Percentiles rank a stretch among this genome's conserved stretches.
Conservation (phyloP, 2,329 filamentous ascomycete species). For the Ophiognomonia clavigignenti-juglandacearum region DNA sequence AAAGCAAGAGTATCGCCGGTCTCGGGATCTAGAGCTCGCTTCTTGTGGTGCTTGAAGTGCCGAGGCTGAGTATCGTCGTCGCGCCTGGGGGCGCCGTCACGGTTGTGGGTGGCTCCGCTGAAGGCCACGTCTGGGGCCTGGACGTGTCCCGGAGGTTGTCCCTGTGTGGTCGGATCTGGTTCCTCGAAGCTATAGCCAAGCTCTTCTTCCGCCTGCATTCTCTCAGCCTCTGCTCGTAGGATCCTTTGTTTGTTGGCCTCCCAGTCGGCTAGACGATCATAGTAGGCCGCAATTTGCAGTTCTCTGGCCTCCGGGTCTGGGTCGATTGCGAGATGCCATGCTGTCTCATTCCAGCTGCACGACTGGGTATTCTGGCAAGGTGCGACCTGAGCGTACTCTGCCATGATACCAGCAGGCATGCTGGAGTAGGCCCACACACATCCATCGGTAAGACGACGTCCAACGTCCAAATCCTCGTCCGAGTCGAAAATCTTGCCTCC, state of each 20-base stretch:
- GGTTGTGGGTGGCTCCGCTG: neutral
- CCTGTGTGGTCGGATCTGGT: neutral
- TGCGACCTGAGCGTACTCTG: conserved; percentile 46
- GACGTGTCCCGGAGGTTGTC: neutral
- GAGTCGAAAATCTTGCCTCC: conserved; percentile 58
- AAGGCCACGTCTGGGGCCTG: neutral
- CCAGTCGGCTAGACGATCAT: conserved; percentile 32
- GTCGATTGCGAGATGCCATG: conserved; percentile 43
- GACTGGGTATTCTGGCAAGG: conserved; percentile 41
- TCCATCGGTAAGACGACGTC: conserved; percentile 59
- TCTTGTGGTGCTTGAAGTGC: neutral
- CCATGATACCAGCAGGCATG: conserved; percentile 60
- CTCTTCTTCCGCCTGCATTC: conserved; percentile 20
- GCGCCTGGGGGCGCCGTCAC: neutral
- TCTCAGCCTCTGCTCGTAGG: conserved; percentile 9
- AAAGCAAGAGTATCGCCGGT: neutral
- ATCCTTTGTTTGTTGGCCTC: conserved; percentile 28
- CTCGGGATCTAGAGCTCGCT: conserved; percentile 1
- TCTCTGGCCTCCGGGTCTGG: conserved; percentile 38
- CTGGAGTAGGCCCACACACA: conserved; percentile 66
- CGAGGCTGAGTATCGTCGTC: neutral
- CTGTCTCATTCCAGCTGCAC: conserved; percentile 51
- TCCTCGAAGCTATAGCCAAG: neutral
- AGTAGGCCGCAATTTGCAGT: conserved; percentile 37
- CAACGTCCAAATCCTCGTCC: conserved; percentile 57